A percentile compares a stretch with the other conserved stretches of the same genome.
Conservation (phyloP, 2,329 filamentous ascomycete species). For the Ceratocystis cubensis region DNA sequence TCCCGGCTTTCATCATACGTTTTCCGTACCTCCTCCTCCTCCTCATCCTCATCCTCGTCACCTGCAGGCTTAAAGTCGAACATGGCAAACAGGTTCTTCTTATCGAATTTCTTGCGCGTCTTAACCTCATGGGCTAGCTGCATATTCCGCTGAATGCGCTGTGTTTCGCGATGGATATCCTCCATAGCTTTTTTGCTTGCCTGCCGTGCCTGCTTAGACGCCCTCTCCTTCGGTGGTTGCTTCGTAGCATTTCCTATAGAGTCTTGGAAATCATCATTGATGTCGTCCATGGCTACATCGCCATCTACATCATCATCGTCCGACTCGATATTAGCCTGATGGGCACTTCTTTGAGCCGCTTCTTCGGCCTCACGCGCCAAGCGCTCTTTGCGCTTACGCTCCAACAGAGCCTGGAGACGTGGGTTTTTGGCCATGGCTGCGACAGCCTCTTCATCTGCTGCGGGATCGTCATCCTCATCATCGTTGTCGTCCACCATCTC, state of each 20-base stretch:
- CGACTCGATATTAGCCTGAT: conserved; percentile 30
- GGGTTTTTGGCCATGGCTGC: conserved; percentile 36
- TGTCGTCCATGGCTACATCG: conserved; percentile 27
- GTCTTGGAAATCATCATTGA: conserved; percentile 38
- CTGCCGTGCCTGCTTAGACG: conserved; percentile 59
- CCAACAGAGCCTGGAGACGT: conserved; percentile 59
- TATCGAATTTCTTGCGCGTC: conserved; percentile 83
- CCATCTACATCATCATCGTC: conserved; percentile 30
- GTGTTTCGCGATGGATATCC: conserved; percentile 90
- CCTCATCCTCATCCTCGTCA: conserved; percentile 24
- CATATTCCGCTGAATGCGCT: conserved; percentile 78
- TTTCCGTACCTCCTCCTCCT: conserved; percentile 22
- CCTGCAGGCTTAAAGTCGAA: conserved; percentile 58
- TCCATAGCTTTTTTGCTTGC: conserved; percentile 90
- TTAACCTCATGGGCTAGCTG: conserved; percentile 81
- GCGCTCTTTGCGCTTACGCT: conserved; percentile 59
- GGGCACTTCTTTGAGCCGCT: conserved; percentile 29
- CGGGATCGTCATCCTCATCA: conserved; percentile 28
- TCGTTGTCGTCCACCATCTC: conserved; percentile 23
- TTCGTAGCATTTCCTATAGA: conserved; percentile 34
- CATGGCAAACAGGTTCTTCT: conserved; percentile 65
- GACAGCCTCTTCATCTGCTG: conserved; percentile 35
- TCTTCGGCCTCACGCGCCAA: conserved; percentile 52
- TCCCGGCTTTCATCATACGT: conserved; percentile 20
- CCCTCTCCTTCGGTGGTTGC: conserved; percentile 46